Conservation (phyloP, 495 filamentous ascomycete genomes). For the Aspergillus asperescens region DNA sequence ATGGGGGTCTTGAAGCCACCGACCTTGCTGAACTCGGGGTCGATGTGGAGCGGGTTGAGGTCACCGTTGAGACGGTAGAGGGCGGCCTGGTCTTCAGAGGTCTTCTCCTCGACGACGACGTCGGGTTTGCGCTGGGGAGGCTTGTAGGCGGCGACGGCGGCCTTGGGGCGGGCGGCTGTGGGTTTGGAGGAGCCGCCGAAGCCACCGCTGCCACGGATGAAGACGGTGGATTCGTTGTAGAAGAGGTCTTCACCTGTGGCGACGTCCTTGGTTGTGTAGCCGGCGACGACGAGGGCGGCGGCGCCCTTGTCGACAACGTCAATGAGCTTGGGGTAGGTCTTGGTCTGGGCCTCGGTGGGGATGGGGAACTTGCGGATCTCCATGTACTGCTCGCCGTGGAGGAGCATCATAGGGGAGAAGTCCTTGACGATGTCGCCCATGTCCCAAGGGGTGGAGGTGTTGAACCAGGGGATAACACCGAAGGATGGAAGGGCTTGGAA, state of each 20-base stretch:
- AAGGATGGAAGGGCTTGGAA: slow-evolving; percentile 94
- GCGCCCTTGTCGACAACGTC: slow-evolving; percentile 95
- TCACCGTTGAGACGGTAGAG: slow-evolving; percentile 94
- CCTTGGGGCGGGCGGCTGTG: slow-evolving; percentile 60
- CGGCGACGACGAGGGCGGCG: slow-evolving; percentile 77
- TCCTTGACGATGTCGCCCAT: slow-evolving; percentile 83
- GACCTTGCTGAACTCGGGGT: slow-evolving; percentile 89
- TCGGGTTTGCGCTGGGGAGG: slow-evolving; percentile 75
- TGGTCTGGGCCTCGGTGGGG: slow-evolving; percentile 74
- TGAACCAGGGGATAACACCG: slow-evolving; percentile 90
- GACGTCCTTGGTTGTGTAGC: slow-evolving; percentile 74
- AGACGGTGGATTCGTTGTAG: slow-evolving; percentile 91
- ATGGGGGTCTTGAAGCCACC: slow-evolving; percentile 96
- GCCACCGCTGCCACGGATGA: slow-evolving; percentile 87
- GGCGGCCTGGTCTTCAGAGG: slow-evolving; percentile 88
- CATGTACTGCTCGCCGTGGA: slow-evolving; percentile 98
- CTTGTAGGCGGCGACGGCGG: slow-evolving; percentile 70
- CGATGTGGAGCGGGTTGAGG: slow-evolving; percentile 90
- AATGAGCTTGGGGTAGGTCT: slow-evolving; percentile 80
- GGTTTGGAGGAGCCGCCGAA: slow-evolving; percentile 85
- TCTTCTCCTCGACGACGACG: slow-evolving; percentile 79
- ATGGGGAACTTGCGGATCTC: slow-evolving; percentile 93
- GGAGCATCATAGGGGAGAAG: slow-evolving; percentile 97
- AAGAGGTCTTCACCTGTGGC: slow-evolving; percentile 81
- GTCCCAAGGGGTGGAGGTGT: slow-evolving; percentile 73